phyloP scores from a whole-genome alignment of 2,329 filamentous ascomycete genomes.

The Oidium heveae region DNA sequence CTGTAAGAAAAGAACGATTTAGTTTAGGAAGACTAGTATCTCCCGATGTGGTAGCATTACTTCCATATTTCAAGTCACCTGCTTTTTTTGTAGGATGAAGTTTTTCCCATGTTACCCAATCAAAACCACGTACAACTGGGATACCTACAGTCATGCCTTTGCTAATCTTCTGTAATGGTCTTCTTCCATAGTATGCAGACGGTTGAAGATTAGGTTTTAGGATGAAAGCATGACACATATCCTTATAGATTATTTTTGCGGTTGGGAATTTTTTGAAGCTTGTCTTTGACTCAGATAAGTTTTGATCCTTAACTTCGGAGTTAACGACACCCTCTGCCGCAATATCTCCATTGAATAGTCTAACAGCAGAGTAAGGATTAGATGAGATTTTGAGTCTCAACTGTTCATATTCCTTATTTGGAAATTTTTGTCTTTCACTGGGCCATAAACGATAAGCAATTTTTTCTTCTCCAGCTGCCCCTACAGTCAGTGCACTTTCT shows the following conservation, averaged over 20 bases:
- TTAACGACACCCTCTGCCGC: conserved; percentile 25
- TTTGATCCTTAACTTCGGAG: conserved; percentile 5
- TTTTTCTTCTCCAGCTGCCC: conserved; percentile 74
- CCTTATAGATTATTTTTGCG: conserved; percentile 70
- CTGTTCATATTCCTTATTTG: conserved; percentile 8
- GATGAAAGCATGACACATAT: conserved; percentile 53
- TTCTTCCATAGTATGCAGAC: conserved; percentile 60
- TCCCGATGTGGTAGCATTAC: conserved; percentile 5
- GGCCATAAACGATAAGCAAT: conserved; percentile 63
- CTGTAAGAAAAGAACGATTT: conserved; percentile 26
- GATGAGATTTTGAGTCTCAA: conserved; percentile 9
- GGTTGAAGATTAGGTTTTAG: conserved; percentile 67
- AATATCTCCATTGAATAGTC: conserved; percentile 33
- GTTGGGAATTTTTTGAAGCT: conserved; percentile 35
- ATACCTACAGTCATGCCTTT: conserved; percentile 66
- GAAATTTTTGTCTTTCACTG: conserved; percentile 20
- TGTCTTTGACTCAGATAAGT: conserved; percentile 4
- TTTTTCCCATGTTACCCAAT: conserved; percentile 49
- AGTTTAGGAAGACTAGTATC: conserved; percentile 4
- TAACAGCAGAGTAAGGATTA: conserved; percentile 32
- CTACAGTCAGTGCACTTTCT: conserved; percentile 71
- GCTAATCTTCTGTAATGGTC: conserved; percentile 53
- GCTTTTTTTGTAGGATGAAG: conserved; percentile 24
- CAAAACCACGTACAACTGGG: conserved; percentile 72
- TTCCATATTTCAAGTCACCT: conserved; percentile 13